Base-by-base conservation (phyloP, 73 alveolate genomes). In the Paramecium pentaurelia region DNA sequence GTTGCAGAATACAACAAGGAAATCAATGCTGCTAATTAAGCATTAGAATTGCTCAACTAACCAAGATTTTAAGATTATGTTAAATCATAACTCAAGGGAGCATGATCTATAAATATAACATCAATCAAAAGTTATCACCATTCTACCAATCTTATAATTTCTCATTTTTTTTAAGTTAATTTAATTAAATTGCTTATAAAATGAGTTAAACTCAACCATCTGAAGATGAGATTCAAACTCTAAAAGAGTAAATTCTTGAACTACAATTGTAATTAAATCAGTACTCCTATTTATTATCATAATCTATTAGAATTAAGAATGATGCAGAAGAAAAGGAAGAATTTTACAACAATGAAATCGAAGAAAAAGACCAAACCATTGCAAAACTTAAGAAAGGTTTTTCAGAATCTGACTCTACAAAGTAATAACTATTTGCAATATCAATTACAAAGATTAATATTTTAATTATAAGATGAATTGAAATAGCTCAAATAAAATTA, bases 61-160 rank as follows among this genome's bases (percentile, higher is more conserved):
- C 91, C 91, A 40, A 80, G 91, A 42, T 80, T 80, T 68, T 8
- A n/a, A 49, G 91, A 80, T 45, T 80, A 80, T 11, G 91, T 80
- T 7, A 73, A 73, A 73, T 34, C 87, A 73, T 37, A 73, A 34
- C 87, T 73, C 87, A 73, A 73, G 87, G 87, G 87, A 37, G 58
- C 60, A 34, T 73, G 87, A 73, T 37, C 87, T 73, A 73, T 73
- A n/a, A 34, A 37, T 37, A 73, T 22, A 37, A 73, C 16, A 73
- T 37, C 32, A 36, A 73, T 14, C 34, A 36, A 71, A 71, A 73
- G 87, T 73, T 64, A 64, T 32, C 77, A 60, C 8, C 77, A 16
- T 60, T 60, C 77, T 60, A 60, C 14, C 70, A 54, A 54, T 54
- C 70, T 54, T n/a, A 34, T 54, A n/a, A 2, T 4, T 54, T 18